Evolutionary conservation across 2,329 filamentous ascomycete species (phyloP), one percentile per base, ranked within the genome.

Genomic region (Rhinocladiella mackenziei): DNA sequence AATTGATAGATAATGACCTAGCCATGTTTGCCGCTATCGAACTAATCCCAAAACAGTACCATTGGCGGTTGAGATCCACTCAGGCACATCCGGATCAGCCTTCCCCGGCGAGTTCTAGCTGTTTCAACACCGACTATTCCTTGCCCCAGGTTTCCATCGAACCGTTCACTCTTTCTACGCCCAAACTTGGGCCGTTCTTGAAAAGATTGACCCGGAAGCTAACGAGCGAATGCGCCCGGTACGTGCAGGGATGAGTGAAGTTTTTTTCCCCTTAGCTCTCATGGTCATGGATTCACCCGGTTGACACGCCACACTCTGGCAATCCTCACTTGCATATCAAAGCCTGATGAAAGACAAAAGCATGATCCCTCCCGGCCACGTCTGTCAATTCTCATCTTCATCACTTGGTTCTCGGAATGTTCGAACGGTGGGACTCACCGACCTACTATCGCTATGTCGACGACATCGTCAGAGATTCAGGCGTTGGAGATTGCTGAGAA

Each of bases 401-500:
- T 35, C 18, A 17, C 32, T 18, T 19, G 32, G n/a, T 8, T 18
- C 19, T 35, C 32, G 32, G 32, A 15, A 35, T 35, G 32, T 17
- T 17, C 32, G 17, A 6, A 4, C 17, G 15, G 32, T 35, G 32
- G 32, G 17, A 15, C 32, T 18, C 35, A 33, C 17, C 19, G 34
- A 20, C 17, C 33, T 6, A 25, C 39, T 39, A 17, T 45, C 45
- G 43, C 30, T 13, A 56, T 56, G 53, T 15, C 48, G 3, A 45
- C 54, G 14, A 43, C 48, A 23, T n/a, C 28, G 11, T 44, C 48
- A 22, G 59, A 79, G 58, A 64, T 81, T 39, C 57, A 67, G 23
- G 73, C 74, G 32, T 73, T 89, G 52, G 77, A 70, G 50, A 64
- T 75, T 43, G 75, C 84, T 35, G 84, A 88, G 63, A 75, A 86